Conservation (phyloP, 179 eudicot genomes). For the Beta lomatogona region DNA sequence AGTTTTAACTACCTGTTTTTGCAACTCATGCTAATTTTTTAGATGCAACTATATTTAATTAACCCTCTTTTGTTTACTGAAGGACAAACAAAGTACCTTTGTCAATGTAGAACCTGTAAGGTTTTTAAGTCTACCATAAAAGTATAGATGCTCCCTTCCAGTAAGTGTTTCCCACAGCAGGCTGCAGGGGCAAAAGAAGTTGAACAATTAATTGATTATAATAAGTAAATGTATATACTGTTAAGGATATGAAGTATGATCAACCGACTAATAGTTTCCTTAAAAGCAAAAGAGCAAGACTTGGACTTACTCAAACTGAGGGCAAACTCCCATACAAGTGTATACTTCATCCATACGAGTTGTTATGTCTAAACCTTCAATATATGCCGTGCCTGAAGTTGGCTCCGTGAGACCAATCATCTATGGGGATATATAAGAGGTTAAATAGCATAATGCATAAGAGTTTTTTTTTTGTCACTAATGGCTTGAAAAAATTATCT, state of each 20-base stretch:
- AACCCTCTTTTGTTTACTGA: not conserved
- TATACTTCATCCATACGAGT: conserved; percentile 64
- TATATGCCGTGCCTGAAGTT: conserved; percentile 71
- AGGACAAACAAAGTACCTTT: conserved; percentile 38
- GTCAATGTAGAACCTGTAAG: conserved; percentile 56
- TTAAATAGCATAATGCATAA: not conserved
- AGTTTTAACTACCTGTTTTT: not conserved
- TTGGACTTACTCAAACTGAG: conserved; percentile 71
- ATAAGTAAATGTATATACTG: not conserved
- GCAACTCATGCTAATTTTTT: not conserved
- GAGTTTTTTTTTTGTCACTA: not conserved
- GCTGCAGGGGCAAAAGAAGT: conserved; percentile 35
- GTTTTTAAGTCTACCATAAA: conserved; percentile 82
- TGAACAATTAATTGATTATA: not conserved
- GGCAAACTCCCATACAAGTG: conserved; percentile 84
- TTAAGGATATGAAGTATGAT: not conserved
- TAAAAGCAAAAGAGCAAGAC: not conserved
- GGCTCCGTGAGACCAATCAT: conserved; percentile 82
- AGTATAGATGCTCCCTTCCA: conserved; percentile 73
- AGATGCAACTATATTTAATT: not conserved
- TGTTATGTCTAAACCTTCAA: conserved; percentile 60
- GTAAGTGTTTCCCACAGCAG: conserved; percentile 78
- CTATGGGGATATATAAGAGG: conserved; percentile 28
- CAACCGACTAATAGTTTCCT: not conserved
- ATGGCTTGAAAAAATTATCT: not conserved